Evolutionary conservation across 345 rosid species (phyloP), one percentile per base, ranked within the genome.

Genomic region (Salix udensis): DNA sequence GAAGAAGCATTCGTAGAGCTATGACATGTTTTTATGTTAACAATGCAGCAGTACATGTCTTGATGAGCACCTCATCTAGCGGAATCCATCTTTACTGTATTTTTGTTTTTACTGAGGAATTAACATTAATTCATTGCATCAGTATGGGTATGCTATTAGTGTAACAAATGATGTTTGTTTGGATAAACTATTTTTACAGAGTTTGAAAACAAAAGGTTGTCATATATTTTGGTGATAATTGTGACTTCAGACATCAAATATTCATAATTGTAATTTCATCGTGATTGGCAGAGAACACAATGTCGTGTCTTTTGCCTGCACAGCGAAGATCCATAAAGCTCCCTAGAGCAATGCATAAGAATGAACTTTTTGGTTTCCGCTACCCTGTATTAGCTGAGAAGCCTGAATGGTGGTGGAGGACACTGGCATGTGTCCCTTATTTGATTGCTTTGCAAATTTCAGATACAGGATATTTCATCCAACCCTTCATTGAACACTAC

Each of bases 351-450:
- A 70, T 73, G 60, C 60, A 53, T 36, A 85, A 82, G 82, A 82
- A 84, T 42, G 85, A 88, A 8, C 65, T 84, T 36, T 86, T 86
- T 74, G 77, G 84, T 72, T 79, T 90, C 75, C 83, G 77, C 60
- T 76, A 77, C 48, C 94, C 94, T 15, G 81, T 76, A 72, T 61
- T 86, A 36, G 36, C 67, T 7, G 87, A 88, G 83, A 91, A 88
- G 74, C 97, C 91, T 24, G 88, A 88, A 61, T 94, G 97, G 97
- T 90, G 95, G 95, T 87, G 92, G 92, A 89, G 97, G 76, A 90
- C 93, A 19, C 76, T 91, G 68, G 89, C 97, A 40, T 89, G 89
- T 71, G 62, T 89, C 24, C 96, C 97, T 31, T 95, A 93, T 74
- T 26, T 95, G 77, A 77, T 95, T 65, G 91, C 98, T 5, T 82